These are phyloP conservation scores for Posidonia australis DNA, from an alignment of 106 monocot species.

Conservation along the genomic window DNA sequence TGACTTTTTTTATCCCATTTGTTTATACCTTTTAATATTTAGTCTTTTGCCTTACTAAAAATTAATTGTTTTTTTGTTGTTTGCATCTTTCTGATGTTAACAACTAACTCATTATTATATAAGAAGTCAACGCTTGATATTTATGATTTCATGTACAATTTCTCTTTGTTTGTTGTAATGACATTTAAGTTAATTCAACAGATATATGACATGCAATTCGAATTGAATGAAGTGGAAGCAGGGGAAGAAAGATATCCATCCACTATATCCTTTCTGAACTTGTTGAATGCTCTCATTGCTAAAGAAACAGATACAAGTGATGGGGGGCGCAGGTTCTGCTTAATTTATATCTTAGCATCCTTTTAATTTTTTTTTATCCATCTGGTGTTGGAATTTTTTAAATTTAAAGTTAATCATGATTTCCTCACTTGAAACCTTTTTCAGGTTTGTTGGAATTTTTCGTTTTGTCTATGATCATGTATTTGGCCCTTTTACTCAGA, in stretches of 20 bases:
- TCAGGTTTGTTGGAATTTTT: conserved; percentile 84
- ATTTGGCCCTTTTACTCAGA: conserved; percentile 81
- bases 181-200: conserved; percentile 11
- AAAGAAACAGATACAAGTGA: conserved; percentile 79
- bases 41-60: no score
- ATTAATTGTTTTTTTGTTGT: no score
- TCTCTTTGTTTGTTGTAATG: conserved; percentile 2
- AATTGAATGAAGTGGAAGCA: conserved; percentile 94
- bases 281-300: conserved; percentile 78
- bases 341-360: not conserved
- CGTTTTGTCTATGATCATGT: conserved; percentile 92
- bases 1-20: not conserved
- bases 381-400: not conserved
- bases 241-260: conserved; percentile 93
- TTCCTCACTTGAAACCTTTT: conserved; percentile 9
- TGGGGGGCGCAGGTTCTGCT: conserved; percentile 60
- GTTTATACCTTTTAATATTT: no score
- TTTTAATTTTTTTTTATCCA: not conserved
- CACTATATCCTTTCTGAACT: conserved; percentile 84
- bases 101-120: not conserved
- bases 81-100: no score
- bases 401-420: not conserved
- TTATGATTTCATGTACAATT: not conserved
- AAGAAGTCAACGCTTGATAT: not conserved
- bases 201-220: conserved; percentile 88